Evolutionary conservation across 2,329 filamentous ascomycete genomes (phyloP), one percentile per base, ranked within the genome.

Genomic region (Cladophialophora psammophila): DNA sequence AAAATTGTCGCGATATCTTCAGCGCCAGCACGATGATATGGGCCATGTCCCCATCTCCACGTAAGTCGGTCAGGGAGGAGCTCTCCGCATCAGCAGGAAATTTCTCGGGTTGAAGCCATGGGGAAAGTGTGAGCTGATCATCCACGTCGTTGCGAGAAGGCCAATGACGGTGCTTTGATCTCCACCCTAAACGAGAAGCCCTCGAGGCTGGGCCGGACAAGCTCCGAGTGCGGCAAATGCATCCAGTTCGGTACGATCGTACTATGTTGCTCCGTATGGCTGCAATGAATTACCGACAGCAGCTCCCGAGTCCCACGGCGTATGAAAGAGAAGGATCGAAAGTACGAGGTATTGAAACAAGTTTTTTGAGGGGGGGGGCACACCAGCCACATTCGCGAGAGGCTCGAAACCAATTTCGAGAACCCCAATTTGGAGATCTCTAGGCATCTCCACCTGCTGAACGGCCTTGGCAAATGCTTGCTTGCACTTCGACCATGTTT

Each of bases 31-130:
- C 26, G 55, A 26, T 42, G 32, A 20, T 36, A 36, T 38, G 36
- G 34, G 52, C 48, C 48, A 36, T 12, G 35, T 60, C 42, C 57
- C 26, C 42, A 60, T 36, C 57, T 45, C 38, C 57, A 34, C 34
- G 12, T 32, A 60, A 42, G 31, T 52, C 31, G 6, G 26, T 53
- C 59, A 38, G n/a, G n/a, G 26, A 52, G 5, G 2, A 31, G 18
- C 45, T 54, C 59, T 61, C 59, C 59, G 59, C 59, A 61, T 61
- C 59, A 61, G 59, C 59, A 53, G 59, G 59, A 52, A 35, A 38
- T 38, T n/a, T 53, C 32, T 61, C 59, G 59, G 59, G 20, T 50
- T 31, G 45, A 50, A 31, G 45, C 8, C 8, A 50, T 50, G 45
- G 45, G 45, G 45, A 50, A 50, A 20, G 9, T 18, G 45, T 50